Evolutionary conservation across 129 eudicot species (phyloP).

Genomic region (Arctium minus): DNA sequence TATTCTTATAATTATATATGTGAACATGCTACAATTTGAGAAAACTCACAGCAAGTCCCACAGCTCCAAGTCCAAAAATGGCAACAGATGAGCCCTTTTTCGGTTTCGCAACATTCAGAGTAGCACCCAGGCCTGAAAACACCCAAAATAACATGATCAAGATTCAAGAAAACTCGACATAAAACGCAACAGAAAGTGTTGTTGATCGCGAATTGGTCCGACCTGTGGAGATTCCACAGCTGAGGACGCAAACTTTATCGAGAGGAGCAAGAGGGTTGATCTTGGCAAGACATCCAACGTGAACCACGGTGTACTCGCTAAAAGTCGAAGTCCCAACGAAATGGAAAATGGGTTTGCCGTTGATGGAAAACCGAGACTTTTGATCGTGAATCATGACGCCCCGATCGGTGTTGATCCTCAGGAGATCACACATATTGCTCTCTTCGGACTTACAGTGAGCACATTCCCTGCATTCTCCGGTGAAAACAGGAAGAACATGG

Average conservation of each 20-base stretch:
- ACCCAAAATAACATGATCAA: not conserved
- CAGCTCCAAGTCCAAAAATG: constrained; percentile 85
- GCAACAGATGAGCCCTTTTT: constrained; percentile 73
- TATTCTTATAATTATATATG: no score
- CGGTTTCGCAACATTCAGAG: constrained; percentile 92
- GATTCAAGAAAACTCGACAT: not conserved
- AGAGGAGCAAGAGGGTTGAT: constrained; percentile 7
- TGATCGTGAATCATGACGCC: constrained; percentile 37
- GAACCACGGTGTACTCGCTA: constrained; percentile 22
- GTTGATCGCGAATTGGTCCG: not conserved
- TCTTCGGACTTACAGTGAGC: not conserved
- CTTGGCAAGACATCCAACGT: constrained; percentile 59
- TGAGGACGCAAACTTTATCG: not conserved
- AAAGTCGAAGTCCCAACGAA: constrained; percentile 65
- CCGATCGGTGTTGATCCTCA: constrained; percentile 64
- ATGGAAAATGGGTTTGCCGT: constrained; percentile 29
- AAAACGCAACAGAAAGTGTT: not conserved
- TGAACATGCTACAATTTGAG: no score
- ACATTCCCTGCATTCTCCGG: constrained; percentile 53
- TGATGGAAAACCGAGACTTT: not conserved
- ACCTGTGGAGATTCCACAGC: constrained; percentile 12
- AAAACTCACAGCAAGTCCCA: constrained; percentile 38
- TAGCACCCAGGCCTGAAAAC: constrained; percentile 70
- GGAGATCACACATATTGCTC: not conserved
- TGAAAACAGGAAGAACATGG: constrained; percentile 71